Base-by-base conservation (phyloP, 2,329 filamentous ascomycete genomes). In the Aspergillus felis region DNA sequence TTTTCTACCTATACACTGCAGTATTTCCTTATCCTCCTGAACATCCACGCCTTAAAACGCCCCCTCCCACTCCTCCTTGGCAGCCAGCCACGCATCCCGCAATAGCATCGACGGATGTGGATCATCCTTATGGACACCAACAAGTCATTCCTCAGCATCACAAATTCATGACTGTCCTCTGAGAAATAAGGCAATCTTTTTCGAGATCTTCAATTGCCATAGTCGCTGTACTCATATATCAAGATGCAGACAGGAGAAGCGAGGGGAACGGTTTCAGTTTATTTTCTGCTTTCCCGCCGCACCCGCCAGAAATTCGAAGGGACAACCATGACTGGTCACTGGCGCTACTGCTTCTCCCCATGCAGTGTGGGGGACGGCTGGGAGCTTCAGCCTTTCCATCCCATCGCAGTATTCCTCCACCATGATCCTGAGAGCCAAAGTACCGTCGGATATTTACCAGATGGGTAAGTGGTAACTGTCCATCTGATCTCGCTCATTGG, bases 221-320 rank as follows among this genome's bases (percentile, higher is more conserved):
- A 20, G 41, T 14, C n/a, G 14, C 10, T 12, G 27, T 25, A 28
- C 32, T 47, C 8, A 41, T 20, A 29, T 25, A 42, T 35, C 50
- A 22, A 25, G 25, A 41, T 24, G 17, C 29, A 48, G 42, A 42
- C n/a, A 38, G 22, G 28, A 35, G 44, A 44, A 32, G 51, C 20
- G 25, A 38, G 9, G 27, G 10, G 12, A 35, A 14, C 12, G 5
- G 12, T 17, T 22, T 27, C 35, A 9, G 32, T 51, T 54, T 44
- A 47, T 54, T 58, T 41, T 35, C 22, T 10, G 38, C 27, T 9
- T 49, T 51, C 54, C 61, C 62, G 62, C 62, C 51, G 52, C 61
- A 61, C 28, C 62, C 62, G 62, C 61, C 50, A 58, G 46, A 54
- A 59, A 57, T 49, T 4, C 20, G 24, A 12, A 17, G 10, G 10